Evolutionary conservation across 805 yeast species (phyloP).

Genomic region (Geotrichum ghanense): DNA sequence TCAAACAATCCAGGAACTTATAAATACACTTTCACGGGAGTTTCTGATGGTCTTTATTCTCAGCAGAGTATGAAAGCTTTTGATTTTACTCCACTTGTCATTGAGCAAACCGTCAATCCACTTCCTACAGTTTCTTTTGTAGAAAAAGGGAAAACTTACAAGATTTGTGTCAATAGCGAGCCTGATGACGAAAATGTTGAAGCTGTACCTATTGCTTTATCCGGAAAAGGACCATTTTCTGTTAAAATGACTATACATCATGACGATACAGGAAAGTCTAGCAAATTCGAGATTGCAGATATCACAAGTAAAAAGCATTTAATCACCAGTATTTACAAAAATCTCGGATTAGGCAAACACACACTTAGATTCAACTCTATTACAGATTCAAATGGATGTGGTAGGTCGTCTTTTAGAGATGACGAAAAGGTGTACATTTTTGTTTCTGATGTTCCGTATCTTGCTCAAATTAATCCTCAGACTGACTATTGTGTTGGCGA

Average conservation of each 20-base stretch:
- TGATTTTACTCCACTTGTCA: conserved; percentile 24
- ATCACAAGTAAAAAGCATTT: conserved; percentile 30
- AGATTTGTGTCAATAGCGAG: conserved; percentile 33
- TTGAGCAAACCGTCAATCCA: conserved; percentile 44
- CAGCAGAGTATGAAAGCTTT: conserved; percentile 27
- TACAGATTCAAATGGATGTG: conserved; percentile 62
- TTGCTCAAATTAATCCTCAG: conserved; percentile 33
- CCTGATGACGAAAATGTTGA: conserved; percentile 28
- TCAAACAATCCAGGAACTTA: conserved; percentile 46
- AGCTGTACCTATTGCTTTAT: conserved; percentile 43
- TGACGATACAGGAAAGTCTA: conserved; percentile 45
- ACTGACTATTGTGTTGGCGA: conserved; percentile 85
- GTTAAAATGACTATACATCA: conserved; percentile 48
- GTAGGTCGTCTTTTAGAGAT: conserved; percentile 31
- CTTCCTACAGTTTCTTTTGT: conserved; percentile 51
- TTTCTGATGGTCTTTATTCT: conserved; percentile 55
- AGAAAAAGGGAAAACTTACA: conserved; percentile 35
- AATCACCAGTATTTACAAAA: conserved; percentile 35
- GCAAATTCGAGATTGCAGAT: conserved; percentile 33
- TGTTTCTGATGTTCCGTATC: conserved; percentile 68
- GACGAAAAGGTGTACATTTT: conserved; percentile 41
- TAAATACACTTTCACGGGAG: conserved; percentile 44
- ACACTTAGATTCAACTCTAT: conserved; percentile 45
- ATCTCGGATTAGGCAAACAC: conserved; percentile 61
- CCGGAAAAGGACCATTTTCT: conserved; percentile 53